Conservation (phyloP, 345 rosid genomes). For the Syzygium oleosum region DNA sequence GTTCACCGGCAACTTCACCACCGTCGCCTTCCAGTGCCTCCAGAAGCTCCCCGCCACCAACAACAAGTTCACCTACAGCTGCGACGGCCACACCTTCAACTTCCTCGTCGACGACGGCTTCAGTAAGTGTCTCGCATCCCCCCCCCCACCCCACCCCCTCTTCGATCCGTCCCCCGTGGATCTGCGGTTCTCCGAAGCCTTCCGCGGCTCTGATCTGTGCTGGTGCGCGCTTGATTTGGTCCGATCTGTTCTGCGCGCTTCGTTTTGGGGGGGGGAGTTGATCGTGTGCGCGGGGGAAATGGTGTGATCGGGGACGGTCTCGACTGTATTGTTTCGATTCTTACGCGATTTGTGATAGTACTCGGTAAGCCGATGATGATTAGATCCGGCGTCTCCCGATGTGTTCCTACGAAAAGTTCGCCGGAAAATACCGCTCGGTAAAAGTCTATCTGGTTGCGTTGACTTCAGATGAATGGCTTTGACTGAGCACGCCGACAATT, state of each 20-base stretch:
- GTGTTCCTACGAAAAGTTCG: neutral
- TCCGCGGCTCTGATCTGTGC: neutral
- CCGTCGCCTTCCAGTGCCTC: slow-evolving; percentile 65
- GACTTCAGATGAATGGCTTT: neutral
- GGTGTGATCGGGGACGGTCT: neutral
- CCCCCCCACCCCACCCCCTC: neutral
- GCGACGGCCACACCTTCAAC: slow-evolving; percentile 73
- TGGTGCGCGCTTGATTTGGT: neutral
- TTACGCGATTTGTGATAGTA: neutral
- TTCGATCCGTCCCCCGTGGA: neutral
- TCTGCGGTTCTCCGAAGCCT: neutral
- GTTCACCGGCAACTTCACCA: slow-evolving; percentile 56
- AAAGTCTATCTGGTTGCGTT: neutral
- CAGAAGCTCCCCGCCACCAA: slow-evolving; percentile 61
- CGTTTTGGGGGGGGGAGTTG: neutral
- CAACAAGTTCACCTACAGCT: slow-evolving; percentile 57
- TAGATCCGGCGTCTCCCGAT: neutral
- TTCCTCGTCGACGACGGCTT: slow-evolving; percentile 58
- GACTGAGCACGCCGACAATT: neutral
- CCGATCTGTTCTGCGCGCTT: neutral
- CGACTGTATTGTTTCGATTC: neutral
- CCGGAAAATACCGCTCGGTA: neutral
- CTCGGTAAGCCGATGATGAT: neutral
- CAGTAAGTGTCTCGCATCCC: slow-evolving; percentile 21
- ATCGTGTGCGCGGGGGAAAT: neutral